Evolutionary conservation across 139 green algal genomes (phyloP), one percentile per base, ranked within the genome.

Genomic region (Monoraphidium neglectum): DNA sequence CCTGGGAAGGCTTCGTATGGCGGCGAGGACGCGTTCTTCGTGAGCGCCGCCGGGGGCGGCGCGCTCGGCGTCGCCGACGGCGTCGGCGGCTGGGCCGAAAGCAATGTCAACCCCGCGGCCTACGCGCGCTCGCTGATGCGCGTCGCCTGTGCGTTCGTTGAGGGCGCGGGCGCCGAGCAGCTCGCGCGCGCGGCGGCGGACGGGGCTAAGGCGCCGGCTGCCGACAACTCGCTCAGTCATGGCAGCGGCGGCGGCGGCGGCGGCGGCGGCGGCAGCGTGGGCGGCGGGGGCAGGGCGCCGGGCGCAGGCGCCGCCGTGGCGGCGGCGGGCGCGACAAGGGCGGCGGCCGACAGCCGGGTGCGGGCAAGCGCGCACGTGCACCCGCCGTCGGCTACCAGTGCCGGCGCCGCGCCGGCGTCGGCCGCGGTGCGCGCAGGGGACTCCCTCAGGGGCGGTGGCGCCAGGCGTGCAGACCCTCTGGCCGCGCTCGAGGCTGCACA

Each of bases 21-120:
- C 8, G 94, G 94, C 2, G 94, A 98, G 68, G 94, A 98, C 72
- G 90, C 93, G 4, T 88, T 89, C 72, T 97, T 97, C 71, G 76
- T 95, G 36, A 91, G 82, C 63, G 59, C 86, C 13, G 30, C 74
- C 4, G 84, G 87, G 10, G 85, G 83, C 2, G 82, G 81, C 15
- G 83, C 87, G 0, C 76, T 95, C 15, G 94, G 94, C 8, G 92
- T 98, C 21, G 92, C 94, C 28, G 94, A 98, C 81, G 93, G 94
- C 12, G 94, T 98, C n/a, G 93, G 94, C 24, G 94, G 94, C 0
- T 98, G 93, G 92, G 80, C 84, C 10, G 87, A 96, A 36, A 83
- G 74, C 15, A 92, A 92, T 24, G 84, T 98, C 30, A 95, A 98
- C 68, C 88, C 80, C 57, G 80, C 90, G 87, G 90, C 94, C 24